Conservation (phyloP, 2,329 filamentous ascomycete species). For the Aspergillus ustus region DNA sequence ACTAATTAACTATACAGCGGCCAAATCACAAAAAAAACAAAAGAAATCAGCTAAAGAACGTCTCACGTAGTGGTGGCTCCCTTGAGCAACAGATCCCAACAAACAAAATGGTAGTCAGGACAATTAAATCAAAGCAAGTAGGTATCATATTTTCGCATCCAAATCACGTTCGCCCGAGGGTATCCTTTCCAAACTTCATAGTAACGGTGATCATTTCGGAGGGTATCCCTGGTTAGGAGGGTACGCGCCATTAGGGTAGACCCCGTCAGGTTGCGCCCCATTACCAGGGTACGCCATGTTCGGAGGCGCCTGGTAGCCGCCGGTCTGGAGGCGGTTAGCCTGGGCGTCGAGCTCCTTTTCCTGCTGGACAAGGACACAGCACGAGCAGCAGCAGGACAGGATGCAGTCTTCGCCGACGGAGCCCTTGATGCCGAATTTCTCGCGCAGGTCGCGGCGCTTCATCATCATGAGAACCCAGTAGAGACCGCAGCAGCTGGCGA, state of each 20-base stretch:
- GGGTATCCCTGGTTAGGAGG: neutral
- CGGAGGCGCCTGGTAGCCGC: slow-evolving; percentile 31
- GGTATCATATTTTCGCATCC: neutral
- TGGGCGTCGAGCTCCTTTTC: slow-evolving; percentile 56
- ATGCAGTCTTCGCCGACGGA: slow-evolving; percentile 56
- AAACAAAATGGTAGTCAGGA: neutral
- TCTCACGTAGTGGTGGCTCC: neutral
- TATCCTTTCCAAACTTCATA: neutral
- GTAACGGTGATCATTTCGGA: neutral
- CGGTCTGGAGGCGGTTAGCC: slow-evolving; percentile 16
- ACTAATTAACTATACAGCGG: neutral
- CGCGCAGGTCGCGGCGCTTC: slow-evolving; percentile 59
- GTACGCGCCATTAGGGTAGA: neutral
- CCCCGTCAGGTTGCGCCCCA: neutral
- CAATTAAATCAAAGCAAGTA: neutral
- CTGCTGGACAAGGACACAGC: slow-evolving; percentile 63
- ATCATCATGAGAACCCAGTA: slow-evolving; percentile 54
- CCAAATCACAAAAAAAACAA: neutral
- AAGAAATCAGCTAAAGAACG: neutral
- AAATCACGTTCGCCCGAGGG: neutral
- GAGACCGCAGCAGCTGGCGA: slow-evolving; percentile 35
- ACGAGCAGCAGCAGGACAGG: slow-evolving; percentile 59
- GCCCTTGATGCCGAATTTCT: slow-evolving; percentile 59
- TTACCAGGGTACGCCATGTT: slow-evolving; percentile 26
- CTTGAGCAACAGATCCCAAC: neutral